Conservation (phyloP, 2,329 filamentous ascomycete species). For the Neonectria punicea region DNA sequence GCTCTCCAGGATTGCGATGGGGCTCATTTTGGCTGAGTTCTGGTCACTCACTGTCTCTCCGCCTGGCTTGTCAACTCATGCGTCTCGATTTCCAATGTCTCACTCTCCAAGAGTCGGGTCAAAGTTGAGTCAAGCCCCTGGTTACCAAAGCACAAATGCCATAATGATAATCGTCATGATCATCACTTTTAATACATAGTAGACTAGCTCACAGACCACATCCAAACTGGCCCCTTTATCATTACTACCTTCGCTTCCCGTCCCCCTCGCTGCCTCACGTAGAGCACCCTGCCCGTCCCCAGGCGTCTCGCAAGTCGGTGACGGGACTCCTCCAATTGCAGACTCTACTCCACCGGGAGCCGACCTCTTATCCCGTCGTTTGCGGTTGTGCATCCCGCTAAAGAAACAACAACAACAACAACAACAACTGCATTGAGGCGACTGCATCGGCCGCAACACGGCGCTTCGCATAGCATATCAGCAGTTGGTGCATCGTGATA, state of each 20-base stretch:
- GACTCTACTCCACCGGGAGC: slow-evolving; percentile 10
- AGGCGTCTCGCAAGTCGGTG: neutral
- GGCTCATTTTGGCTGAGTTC: neutral
- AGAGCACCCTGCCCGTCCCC: neutral
- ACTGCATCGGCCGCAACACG: slow-evolving; percentile 23
- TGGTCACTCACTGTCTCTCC: neutral
- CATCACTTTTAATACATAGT: neutral
- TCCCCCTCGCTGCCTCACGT: slow-evolving; percentile 6
- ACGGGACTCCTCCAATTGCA: slow-evolving; percentile 2
- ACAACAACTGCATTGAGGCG: slow-evolving; percentile 11
- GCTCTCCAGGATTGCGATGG: neutral
- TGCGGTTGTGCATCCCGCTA: slow-evolving; percentile 8
- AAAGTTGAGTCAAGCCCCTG: neutral
- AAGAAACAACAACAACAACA: neutral
- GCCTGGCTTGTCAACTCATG: neutral
- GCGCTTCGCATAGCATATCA: slow-evolving; percentile 15
- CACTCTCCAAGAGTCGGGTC: slow-evolving; percentile 1
- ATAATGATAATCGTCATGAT: neutral
- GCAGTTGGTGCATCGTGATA: slow-evolving; percentile 9
- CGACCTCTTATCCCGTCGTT: neutral
- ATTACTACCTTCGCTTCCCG: neutral
- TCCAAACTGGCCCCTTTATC: slow-evolving; percentile 1
- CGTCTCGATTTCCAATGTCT: slow-evolving; percentile 14
- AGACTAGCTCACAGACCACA: neutral
- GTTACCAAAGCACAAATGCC: neutral